These are phyloP conservation scores for Amphicarpaea edgeworthii DNA, from an alignment of 306 rosid species.

Conservation along the genomic window DNA sequence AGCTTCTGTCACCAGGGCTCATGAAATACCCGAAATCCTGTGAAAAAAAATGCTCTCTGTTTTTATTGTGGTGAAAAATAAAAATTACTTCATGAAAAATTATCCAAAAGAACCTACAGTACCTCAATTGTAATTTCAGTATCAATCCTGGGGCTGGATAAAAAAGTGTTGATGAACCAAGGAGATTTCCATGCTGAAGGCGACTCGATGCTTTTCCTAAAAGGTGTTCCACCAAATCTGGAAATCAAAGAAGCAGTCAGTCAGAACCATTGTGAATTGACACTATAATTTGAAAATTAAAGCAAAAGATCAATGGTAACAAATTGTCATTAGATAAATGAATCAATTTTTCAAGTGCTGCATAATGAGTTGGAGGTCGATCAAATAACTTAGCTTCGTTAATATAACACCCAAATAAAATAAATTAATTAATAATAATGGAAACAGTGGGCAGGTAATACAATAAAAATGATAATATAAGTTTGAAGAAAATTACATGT, in stretches of 20 bases:
- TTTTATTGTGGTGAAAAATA: slow-evolving; percentile 15
- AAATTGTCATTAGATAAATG: slow-evolving; percentile 14
- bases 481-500: slow-evolving; percentile 67
- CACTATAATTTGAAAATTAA: slow-evolving; percentile 10
- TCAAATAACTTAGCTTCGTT: neutral
- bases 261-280: neutral
- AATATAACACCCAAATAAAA: neutral
- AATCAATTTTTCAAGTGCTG: neutral
- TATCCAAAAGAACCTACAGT: slow-evolving; percentile 38
- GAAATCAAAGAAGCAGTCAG: slow-evolving; percentile 47
- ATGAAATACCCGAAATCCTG: slow-evolving; percentile 87
- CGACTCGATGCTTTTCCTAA: slow-evolving; percentile 88
- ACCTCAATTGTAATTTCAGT: slow-evolving; percentile 94
- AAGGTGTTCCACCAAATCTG: slow-evolving; percentile 88
- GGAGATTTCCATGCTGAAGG: slow-evolving; percentile 99
- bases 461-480: neutral
- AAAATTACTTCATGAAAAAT: slow-evolving; percentile 1
- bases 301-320: neutral
- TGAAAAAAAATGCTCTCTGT: slow-evolving; percentile 27
- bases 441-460: neutral
- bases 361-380: neutral
- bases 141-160: slow-evolving; percentile 79
- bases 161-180: slow-evolving; percentile 79
- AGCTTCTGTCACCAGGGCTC: slow-evolving; percentile 90
- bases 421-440: no score